Evolutionary conservation across 2,329 filamentous ascomycete species (phyloP), one percentile per base, ranked within the genome.

Genomic region (Fusarium avenaceum): DNA sequence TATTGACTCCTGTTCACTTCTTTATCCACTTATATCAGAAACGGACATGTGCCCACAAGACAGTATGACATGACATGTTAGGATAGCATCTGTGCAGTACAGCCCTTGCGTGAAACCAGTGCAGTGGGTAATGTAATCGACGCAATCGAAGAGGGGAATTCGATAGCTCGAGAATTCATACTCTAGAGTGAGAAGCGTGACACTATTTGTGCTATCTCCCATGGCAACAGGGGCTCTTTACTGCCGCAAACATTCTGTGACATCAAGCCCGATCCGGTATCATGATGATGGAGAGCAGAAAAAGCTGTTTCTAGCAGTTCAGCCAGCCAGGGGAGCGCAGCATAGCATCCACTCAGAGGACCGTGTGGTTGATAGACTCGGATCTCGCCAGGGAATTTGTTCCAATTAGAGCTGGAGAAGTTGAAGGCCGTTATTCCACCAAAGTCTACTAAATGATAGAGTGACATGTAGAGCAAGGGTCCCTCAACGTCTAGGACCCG

Each of bases 161-260:
- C 14, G 28, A 33, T 65, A 69, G 52, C 47, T 47, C 15, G 46
- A 54, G 28, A 45, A 24, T 60, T 56, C 52, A 62, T 63, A 46
- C 38, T 52, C 24, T 33, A 60, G 39, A 55, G 47, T 61, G 57
- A 45, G 48, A 58, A 44, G 63, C 51, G 30, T 43, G 54, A 65
- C 57, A 62, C 55, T 57, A 53, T 59, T 63, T 50, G 35, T 38
- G 28, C 47, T 55, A 62, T 73, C 38, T 64, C 71, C 71, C 57
- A 62, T 69, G 54, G 66, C 69, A 73, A 73, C 71, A 58, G 40
- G 51, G 40, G 40, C 43, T 51, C 30, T 47, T 55, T 42, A 39
- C 46, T 53, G 62, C 66, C 57, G 57, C 30, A 56, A 63, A 53
- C 53, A 63, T 54, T 22, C 19, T 59, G 46, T 47, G 53, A 60